These are phyloP conservation scores for Lasiosphaeria miniovina DNA, from an alignment of 495 filamentous ascomycete genomes.

Conservation along the genomic window DNA sequence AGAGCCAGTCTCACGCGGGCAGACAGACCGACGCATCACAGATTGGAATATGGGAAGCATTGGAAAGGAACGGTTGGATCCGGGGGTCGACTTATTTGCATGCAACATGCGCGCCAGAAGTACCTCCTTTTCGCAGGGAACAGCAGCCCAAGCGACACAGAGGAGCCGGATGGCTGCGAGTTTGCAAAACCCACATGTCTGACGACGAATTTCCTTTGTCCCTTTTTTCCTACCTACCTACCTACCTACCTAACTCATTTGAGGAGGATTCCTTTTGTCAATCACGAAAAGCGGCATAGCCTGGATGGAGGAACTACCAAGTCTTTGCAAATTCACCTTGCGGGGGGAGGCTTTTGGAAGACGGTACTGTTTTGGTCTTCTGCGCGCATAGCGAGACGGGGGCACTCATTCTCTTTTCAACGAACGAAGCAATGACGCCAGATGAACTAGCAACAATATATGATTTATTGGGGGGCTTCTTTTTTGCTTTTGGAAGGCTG, in stretches of 20 bases:
- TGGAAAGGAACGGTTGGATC: conserved; percentile 1
- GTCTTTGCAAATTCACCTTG: conserved; percentile 4
- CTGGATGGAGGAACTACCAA: neutral
- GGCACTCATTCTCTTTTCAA: neutral
- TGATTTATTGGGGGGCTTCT: neutral
- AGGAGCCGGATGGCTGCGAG: too few relatives aligned
- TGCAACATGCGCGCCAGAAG: neutral
- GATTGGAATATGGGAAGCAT: conserved; percentile 4
- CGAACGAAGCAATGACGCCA: neutral
- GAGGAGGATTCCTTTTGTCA: neutral
- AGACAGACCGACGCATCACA: conserved; percentile 12
- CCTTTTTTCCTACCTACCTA: neutral
- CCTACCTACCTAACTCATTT: neutral
- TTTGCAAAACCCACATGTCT: conserved; percentile 6
- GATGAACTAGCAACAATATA: neutral
- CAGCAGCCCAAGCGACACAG: neutral
- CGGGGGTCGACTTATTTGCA: neutral
- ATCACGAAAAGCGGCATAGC: neutral
- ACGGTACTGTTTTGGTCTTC: neutral
- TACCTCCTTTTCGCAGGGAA: too few relatives aligned
- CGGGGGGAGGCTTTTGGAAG: neutral
- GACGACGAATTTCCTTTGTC: conserved; percentile 6
- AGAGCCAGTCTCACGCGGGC: conserved; percentile 17
- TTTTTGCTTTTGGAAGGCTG: neutral
- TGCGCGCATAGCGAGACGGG: neutral